A percentile compares a stretch with the other conserved stretches of the same genome.
phyloP scores from a whole-genome alignment of 441 rosid genomes.

The Biscutella laevigata region DNA sequence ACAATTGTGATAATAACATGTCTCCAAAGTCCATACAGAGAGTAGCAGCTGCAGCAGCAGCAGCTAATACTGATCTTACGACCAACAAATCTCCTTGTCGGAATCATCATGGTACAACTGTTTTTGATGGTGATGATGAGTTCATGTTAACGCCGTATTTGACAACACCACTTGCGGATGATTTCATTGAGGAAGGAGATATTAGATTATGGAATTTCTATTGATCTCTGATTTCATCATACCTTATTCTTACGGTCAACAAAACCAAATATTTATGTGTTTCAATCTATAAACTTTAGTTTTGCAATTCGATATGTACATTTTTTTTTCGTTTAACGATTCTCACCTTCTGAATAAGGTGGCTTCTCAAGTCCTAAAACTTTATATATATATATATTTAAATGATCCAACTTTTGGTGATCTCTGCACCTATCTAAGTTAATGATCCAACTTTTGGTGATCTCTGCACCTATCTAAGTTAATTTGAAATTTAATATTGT shows the following conservation, averaged over 20 bases:
- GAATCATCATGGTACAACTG: constrained; percentile 43
- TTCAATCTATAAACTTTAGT: constrained; percentile 18
- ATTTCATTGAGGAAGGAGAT: constrained; percentile 53
- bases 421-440: no score
- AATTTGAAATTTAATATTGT: no score
- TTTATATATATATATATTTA: no score
- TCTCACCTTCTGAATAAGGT: no score
- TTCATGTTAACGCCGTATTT: constrained; percentile 32
- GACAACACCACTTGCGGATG: constrained; percentile 31
- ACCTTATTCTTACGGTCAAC: constrained; percentile 17
- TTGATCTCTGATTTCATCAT: constrained; percentile 18
- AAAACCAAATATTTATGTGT: no score
- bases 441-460: no score
- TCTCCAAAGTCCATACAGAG: constrained; percentile 86
- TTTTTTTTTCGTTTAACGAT: not conserved
- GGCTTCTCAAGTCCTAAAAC: no score
- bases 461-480: no score
- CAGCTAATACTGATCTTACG: constrained; percentile 30
- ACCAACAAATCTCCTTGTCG: constrained; percentile 29
- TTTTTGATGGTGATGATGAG: constrained; percentile 41
- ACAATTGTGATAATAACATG: constrained; percentile 30
- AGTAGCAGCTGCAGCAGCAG: constrained; percentile 49
- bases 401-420: no score
- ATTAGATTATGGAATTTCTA: constrained; percentile 72
- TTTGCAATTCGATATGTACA: constrained; percentile 7